A percentile compares a stretch with the other conserved stretches of the same genome.
These are phyloP conservation scores for Physcomitrium patens DNA, from an alignment of 225 moss, liverwort and hornwort species.

Conservation along the genomic window DNA sequence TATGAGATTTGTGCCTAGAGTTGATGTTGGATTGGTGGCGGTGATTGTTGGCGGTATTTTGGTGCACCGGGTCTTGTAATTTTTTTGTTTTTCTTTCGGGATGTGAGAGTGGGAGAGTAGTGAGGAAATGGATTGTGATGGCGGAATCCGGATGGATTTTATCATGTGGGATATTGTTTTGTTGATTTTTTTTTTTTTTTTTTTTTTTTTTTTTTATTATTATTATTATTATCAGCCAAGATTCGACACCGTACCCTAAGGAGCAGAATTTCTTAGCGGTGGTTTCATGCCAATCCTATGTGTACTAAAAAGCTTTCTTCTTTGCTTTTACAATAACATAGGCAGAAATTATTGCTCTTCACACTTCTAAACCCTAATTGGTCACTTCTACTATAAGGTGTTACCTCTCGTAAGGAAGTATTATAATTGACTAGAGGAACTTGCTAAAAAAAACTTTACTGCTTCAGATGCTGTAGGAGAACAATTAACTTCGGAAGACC, in stretches of 20 bases:
- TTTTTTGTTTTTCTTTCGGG: not conserved
- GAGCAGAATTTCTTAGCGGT: not conserved
- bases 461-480: not conserved
- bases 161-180: not conserved
- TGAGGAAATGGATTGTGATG: not conserved
- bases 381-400: not conserved
- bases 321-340: not conserved
- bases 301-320: not conserved
- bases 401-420: not conserved
- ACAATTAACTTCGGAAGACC: not conserved
- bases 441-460: not conserved
- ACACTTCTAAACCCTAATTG: conserved; percentile 33
- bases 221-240: too few relatives aligned
- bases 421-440: conserved; percentile 5
- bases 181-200: not conserved
- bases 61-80: not conserved
- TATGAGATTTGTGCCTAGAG: conserved; percentile 3
- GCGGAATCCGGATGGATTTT: not conserved
- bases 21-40: not conserved
- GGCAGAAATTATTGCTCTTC: conserved; percentile 2
- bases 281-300: not conserved
- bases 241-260: not conserved
- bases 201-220: too few relatives aligned
- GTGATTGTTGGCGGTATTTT: conserved; percentile 5
- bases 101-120: not conserved